Evolutionary conservation across 2,329 filamentous ascomycete species (phyloP).

Genomic region (Ustilaginoidea virens): DNA sequence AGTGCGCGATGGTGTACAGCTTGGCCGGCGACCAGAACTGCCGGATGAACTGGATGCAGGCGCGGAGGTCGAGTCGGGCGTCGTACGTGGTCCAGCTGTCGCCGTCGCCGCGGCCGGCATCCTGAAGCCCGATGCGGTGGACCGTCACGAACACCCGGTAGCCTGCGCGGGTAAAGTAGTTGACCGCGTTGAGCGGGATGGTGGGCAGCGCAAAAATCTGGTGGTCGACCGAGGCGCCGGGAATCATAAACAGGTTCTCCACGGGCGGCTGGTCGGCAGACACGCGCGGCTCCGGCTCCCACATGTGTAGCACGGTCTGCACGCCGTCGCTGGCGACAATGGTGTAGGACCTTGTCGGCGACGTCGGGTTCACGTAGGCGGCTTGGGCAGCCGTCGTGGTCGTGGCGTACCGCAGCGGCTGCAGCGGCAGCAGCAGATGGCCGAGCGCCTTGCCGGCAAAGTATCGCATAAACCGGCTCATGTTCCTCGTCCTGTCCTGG

Average conservation of each 20-base stretch:
- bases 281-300: constrained; percentile 30
- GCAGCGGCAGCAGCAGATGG: constrained; percentile 38
- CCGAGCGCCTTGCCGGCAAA: constrained; percentile 37
- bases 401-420: constrained; percentile 38
- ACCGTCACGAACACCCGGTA: constrained; percentile 44
- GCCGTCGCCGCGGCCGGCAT: constrained; percentile 26
- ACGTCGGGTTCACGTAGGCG: constrained; percentile 37
- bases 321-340: constrained; percentile 37
- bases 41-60: constrained; percentile 38
- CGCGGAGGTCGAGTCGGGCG: constrained; percentile 41
- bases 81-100: constrained; percentile 43
- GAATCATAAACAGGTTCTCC: constrained; percentile 43
- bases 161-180: constrained; percentile 44
- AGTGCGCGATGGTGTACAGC: constrained; percentile 45
- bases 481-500: constrained; percentile 26
- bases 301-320: constrained; percentile 37
- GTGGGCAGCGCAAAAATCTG: constrained; percentile 48
- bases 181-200: constrained; percentile 45
- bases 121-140: constrained; percentile 39
- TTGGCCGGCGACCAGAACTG: constrained; percentile 17
- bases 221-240: constrained; percentile 47
- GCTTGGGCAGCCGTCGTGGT: constrained; percentile 22
- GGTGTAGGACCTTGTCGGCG: constrained; percentile 24
- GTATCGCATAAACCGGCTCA: constrained; percentile 36
- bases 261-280: constrained; percentile 13